Evolutionary conservation across 345 rosid species (phyloP).

Genomic region (Camelina laxa): DNA sequence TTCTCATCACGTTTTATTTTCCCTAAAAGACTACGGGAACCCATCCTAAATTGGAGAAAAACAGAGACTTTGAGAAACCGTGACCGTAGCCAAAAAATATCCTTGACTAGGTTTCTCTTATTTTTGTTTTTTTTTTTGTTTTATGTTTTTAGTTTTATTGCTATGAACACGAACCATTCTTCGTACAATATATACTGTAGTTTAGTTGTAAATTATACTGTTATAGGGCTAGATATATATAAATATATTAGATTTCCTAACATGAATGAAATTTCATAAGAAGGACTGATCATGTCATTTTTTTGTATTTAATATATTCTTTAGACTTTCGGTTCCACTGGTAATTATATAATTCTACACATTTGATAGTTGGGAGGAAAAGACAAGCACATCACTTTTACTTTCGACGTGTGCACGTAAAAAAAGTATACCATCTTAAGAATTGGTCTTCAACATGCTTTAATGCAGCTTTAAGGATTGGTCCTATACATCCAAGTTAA

Average conservation of each 20-base stretch:
- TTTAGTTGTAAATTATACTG: neutral
- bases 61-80: no score
- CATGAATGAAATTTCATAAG: constrained; percentile 18
- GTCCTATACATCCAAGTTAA: constrained; percentile 9
- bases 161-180: no score
- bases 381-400: constrained; percentile 27
- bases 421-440: constrained; percentile 9
- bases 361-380: constrained; percentile 26
- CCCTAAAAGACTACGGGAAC: no score
- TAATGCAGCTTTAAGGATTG: constrained; percentile 6
- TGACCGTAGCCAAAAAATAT: no score
- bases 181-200: no score
- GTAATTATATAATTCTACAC: neutral
- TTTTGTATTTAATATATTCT: neutral
- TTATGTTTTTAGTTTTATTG: no score
- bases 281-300: neutral
- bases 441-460: constrained; percentile 18
- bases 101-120: no score
- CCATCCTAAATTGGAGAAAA: no score
- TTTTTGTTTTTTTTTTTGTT: no score
- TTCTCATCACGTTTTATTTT: no score
- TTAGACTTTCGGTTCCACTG: constrained; percentile 17
- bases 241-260: neutral
- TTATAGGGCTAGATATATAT: neutral
- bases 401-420: constrained; percentile 36